Conservation (phyloP, 1,284 basidiomycete species). For the Melampsora larici-populina region DNA sequence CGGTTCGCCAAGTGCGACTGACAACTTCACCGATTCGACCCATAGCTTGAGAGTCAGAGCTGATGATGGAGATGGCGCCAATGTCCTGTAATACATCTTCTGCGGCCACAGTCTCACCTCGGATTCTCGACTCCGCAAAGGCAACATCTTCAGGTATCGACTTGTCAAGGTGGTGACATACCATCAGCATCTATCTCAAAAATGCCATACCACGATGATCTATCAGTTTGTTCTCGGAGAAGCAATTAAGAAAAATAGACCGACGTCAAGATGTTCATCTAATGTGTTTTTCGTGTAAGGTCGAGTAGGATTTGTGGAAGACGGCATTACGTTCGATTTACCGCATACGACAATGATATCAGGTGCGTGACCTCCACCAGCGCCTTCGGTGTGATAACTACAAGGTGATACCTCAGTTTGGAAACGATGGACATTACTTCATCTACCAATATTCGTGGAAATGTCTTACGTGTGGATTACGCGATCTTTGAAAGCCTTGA, state of each 20-base stretch:
- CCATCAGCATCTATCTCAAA: slow-evolving; percentile 81
- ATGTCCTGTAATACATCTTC: slow-evolving; percentile 94
- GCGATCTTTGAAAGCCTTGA: slow-evolving; percentile 80
- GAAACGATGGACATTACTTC: not conserved
- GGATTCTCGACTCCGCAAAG: slow-evolving; percentile 95
- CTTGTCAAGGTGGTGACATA: slow-evolving; percentile 56
- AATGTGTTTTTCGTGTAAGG: slow-evolving; percentile 89
- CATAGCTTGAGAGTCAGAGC: slow-evolving; percentile 95
- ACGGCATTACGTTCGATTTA: slow-evolving; percentile 85
- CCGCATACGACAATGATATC: slow-evolving; percentile 97
- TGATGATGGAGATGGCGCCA: slow-evolving; percentile 92
- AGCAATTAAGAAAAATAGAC: slow-evolving; percentile 54
- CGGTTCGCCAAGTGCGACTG: slow-evolving; percentile 90
- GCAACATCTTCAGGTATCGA: slow-evolving; percentile 76
- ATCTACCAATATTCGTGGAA: slow-evolving; percentile 5
- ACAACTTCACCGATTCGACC: slow-evolving; percentile 94
- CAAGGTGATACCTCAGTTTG: slow-evolving; percentile 7
- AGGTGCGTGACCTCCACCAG: slow-evolving; percentile 94
- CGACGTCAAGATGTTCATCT: slow-evolving; percentile 92
- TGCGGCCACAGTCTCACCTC: slow-evolving; percentile 93
- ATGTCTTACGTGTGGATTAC: slow-evolving; percentile 76
- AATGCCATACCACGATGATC: not conserved
- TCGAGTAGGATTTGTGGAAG: slow-evolving; percentile 93
- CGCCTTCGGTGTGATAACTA: slow-evolving; percentile 84
- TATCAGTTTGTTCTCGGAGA: not conserved